Evolutionary conservation across 2,329 filamentous ascomycete genomes (phyloP).

Genomic region (Nemania serpens): DNA sequence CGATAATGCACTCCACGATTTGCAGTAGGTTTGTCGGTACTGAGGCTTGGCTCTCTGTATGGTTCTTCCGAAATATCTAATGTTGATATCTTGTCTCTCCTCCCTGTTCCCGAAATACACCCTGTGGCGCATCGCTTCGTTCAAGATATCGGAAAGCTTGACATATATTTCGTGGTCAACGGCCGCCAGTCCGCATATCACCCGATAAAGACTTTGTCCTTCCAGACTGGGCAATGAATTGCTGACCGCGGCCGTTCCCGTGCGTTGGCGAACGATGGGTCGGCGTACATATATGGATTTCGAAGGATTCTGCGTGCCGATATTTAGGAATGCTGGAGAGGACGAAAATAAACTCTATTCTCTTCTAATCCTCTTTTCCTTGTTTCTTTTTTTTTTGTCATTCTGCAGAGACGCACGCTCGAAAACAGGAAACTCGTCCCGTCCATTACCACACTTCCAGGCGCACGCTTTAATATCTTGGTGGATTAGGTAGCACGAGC

Average conservation of each 20-base stretch:
- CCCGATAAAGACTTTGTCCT: slow-evolving; percentile 8
- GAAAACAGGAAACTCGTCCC: background rate
- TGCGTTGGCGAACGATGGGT: slow-evolving; percentile 16
- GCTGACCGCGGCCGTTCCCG: slow-evolving; percentile 1
- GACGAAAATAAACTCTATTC: background rate
- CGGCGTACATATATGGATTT: slow-evolving; percentile 7
- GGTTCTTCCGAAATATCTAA: slow-evolving; percentile 15
- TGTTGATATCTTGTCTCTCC: background rate
- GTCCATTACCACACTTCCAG: slow-evolving; percentile 7
- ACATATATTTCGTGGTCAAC: background rate
- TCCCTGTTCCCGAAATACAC: background rate
- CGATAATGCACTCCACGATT: slow-evolving; percentile 28
- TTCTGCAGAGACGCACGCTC: background rate
- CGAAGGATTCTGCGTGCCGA: slow-evolving; percentile 18
- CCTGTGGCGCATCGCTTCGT: background rate
- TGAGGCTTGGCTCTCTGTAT: slow-evolving; percentile 21
- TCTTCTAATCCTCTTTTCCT: background rate
- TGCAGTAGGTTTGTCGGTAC: slow-evolving; percentile 14
- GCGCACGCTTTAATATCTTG: slow-evolving; percentile 6
- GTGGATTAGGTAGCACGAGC: slow-evolving; percentile 8
- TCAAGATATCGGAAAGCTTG: background rate
- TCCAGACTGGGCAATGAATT: slow-evolving; percentile 7
- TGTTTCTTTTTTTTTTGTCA: background rate
- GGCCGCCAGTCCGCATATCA: background rate
- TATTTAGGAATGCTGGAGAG: background rate